Conservation (phyloP, 23 red algal species). For the Pyropia haitanensis region DNA sequence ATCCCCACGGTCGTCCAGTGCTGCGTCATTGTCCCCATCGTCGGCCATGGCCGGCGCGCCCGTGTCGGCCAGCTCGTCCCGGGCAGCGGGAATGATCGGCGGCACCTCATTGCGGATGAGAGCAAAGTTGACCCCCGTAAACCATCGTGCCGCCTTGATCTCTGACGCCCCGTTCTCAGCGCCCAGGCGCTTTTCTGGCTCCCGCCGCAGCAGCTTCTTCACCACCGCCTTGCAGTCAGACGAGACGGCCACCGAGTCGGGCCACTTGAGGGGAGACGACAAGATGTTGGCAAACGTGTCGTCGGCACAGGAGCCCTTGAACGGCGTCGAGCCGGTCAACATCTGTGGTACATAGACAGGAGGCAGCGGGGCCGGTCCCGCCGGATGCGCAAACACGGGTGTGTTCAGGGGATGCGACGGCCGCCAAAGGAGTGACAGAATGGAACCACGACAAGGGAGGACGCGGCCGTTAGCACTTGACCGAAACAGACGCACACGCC, state of each 20-base stretch:
- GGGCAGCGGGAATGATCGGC: slow-evolving; percentile 55
- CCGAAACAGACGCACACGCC: no score
- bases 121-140: slow-evolving; percentile 82
- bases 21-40: no score
- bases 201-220: slow-evolving; percentile 74
- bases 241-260: slow-evolving; percentile 52
- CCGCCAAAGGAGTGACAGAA: no score
- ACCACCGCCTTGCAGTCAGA: slow-evolving; percentile 84
- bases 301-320: slow-evolving; percentile 66
- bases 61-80: slow-evolving; percentile 6
- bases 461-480: no score
- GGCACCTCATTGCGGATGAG: slow-evolving; percentile 71
- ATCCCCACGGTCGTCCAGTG: no score
- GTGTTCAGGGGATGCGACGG: no score
- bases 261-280: slow-evolving; percentile 45
- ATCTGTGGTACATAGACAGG: slow-evolving; percentile 8
- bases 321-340: slow-evolving; percentile 86
- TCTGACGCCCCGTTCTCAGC: slow-evolving; percentile 79
- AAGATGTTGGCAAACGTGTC: slow-evolving; percentile 95
- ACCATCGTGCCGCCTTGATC: slow-evolving; percentile 84
- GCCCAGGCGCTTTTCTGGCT: slow-evolving; percentile 70
- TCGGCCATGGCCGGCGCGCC: no score
- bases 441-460: no score
- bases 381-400: no score
- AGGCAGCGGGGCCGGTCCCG: no score